Evolutionary conservation across 73 alveolate genomes (phyloP).

Genomic region (Paramecium biaurelia): DNA sequence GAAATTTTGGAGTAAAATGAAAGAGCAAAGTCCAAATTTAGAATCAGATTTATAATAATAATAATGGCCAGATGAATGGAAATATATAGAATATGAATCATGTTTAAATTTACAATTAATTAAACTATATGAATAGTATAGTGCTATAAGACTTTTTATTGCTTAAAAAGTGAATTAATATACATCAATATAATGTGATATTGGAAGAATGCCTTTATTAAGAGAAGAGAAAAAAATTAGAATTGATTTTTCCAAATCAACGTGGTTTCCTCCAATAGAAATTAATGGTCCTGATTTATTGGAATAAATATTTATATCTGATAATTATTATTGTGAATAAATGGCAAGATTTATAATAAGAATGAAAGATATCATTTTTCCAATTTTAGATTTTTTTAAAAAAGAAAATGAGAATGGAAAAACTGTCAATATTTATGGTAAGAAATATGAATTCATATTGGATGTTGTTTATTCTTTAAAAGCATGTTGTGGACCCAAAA

Average conservation of each 20-base stretch:
- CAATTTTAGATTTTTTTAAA: not conserved
- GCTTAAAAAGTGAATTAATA: not conserved
- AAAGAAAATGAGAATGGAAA: not conserved
- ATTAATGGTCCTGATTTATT: not conserved
- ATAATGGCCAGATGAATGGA: slow-evolving; percentile 41
- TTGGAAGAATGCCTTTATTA: slow-evolving; percentile 38
- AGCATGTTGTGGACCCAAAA: not conserved
- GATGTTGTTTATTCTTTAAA: slow-evolving; percentile 26
- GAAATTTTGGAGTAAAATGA: slow-evolving; percentile 28
- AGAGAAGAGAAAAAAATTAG: not conserved
- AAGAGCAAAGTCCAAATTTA: not conserved
- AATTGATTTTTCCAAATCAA: not conserved
- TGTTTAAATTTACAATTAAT: not conserved
- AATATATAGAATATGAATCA: slow-evolving; percentile 12
- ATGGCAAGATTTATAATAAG: not conserved
- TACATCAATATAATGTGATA: not conserved
- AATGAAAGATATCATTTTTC: not conserved
- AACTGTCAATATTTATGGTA: not conserved
- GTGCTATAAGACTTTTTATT: not conserved
- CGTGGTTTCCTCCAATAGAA: not conserved
- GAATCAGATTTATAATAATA: not conserved
- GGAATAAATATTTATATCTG: not conserved
- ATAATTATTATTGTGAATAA: not conserved
- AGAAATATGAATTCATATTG: not conserved
- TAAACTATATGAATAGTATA: slow-evolving; percentile 9